These are phyloP conservation scores for Cardiospermum halicacabum DNA, from an alignment of 345 rosid genomes.

Conservation along the genomic window DNA sequence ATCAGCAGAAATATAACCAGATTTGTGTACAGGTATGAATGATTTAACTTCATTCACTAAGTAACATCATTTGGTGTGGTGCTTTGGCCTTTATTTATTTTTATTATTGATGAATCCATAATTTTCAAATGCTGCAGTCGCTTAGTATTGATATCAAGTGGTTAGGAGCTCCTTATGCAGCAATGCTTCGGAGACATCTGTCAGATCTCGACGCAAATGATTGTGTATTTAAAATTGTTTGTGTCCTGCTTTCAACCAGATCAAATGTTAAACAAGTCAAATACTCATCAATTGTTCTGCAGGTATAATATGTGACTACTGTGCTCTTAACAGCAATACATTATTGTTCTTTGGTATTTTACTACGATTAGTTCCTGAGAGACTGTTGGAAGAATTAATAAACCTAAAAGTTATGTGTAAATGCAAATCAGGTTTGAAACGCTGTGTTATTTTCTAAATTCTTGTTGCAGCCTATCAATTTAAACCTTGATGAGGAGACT, in stretches of 20 bases:
- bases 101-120: slow-evolving; percentile 9
- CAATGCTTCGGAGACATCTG: slow-evolving; percentile 82
- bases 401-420: not conserved
- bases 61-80: not conserved
- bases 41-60: not conserved
- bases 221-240: slow-evolving; percentile 44
- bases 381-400: slow-evolving; percentile 3
- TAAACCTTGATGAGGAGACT: slow-evolving; percentile 90
- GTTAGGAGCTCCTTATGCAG: slow-evolving; percentile 79
- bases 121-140: slow-evolving; percentile 43
- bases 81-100: not conserved
- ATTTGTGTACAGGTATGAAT: slow-evolving; percentile 58
- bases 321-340: not conserved
- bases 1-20: slow-evolving; percentile 65
- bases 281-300: slow-evolving; percentile 68
- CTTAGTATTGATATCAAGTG: slow-evolving; percentile 68
- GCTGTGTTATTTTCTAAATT: slow-evolving; percentile 22
- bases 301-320: slow-evolving; percentile 44
- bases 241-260: slow-evolving; percentile 53
- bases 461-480: slow-evolving; percentile 64
- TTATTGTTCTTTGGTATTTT: slow-evolving; percentile 3
- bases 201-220: slow-evolving; percentile 42
- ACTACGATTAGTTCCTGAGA: slow-evolving; percentile 8
- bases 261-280: slow-evolving; percentile 72
- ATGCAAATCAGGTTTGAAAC: slow-evolving; percentile 8